Percentiles rank a stretch among this genome's conserved stretches.
Conservation (phyloP, 169 alveolate genomes). For the Cryptosporidium andersoni region DNA sequence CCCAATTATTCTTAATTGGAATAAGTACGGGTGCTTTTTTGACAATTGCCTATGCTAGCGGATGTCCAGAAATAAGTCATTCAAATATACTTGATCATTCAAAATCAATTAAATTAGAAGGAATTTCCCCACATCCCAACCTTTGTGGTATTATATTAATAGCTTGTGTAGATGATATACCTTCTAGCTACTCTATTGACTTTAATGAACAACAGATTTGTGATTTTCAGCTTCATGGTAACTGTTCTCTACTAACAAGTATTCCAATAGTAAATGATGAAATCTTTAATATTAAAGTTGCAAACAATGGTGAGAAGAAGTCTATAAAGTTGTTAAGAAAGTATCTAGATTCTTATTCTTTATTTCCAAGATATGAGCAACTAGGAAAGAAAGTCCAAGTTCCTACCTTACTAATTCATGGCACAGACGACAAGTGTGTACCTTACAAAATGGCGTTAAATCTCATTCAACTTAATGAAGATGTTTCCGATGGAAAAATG, state of each 20-base stretch:
- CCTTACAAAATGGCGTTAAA: conserved; percentile 53
- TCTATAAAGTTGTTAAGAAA: neutral
- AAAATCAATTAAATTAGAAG: neutral
- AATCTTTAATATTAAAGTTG: neutral
- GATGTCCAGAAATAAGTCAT: conserved; percentile 11
- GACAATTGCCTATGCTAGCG: conserved; percentile 51
- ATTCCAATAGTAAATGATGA: neutral
- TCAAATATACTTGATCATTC: neutral
- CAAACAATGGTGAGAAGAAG: neutral
- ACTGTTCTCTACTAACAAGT: neutral
- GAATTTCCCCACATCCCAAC: neutral
- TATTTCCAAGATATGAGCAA: conserved; percentile 19
- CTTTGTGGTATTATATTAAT: conserved; percentile 39
- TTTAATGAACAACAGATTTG: conserved; percentile 13
- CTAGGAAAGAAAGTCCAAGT: conserved; percentile 1
- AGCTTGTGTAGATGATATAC: conserved; percentile 65
- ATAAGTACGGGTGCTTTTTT: conserved; percentile 68
- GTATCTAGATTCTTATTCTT: conserved; percentile 33
- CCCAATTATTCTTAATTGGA: conserved; percentile 60
- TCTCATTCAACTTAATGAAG: conserved; percentile 11
- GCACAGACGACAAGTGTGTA: conserved; percentile 38
- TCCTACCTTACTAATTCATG: conserved; percentile 55
- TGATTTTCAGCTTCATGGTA: conserved; percentile 33
- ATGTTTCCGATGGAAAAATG: neutral
- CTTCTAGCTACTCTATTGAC: conserved; percentile 23